These are phyloP conservation scores for Craspedostauros australis DNA, from an alignment of 108 stramenopile genomes.

Conservation along the genomic window DNA sequence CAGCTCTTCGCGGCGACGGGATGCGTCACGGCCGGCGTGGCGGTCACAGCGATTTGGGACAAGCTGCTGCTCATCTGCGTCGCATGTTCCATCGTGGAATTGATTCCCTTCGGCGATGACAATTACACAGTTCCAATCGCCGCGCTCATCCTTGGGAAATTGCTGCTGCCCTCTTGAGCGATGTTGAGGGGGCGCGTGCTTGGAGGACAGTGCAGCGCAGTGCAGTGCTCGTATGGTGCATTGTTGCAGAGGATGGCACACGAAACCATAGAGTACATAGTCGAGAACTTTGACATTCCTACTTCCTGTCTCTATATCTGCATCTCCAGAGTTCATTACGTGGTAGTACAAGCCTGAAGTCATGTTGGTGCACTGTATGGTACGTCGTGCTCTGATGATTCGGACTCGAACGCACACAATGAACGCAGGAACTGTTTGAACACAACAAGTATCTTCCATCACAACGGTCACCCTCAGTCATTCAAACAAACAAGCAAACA, in stretches of 20 bases:
- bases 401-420: too few species aligned
- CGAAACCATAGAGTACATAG: not conserved
- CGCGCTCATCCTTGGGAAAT: constrained; percentile 43
- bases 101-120: constrained; percentile 70
- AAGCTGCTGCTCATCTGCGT: constrained; percentile 32
- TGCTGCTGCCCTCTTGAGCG: constrained; percentile 20
- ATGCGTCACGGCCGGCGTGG: constrained; percentile 25
- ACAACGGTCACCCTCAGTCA: too few species aligned
- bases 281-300: not conserved
- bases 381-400: too few species aligned
- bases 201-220: not conserved
- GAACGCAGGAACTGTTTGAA: too few species aligned
- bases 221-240: not conserved
- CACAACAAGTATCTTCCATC: too few species aligned
- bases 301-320: too few species aligned
- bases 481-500: too few species aligned
- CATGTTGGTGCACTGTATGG: too few species aligned
- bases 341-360: too few species aligned
- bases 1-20: constrained; percentile 41
- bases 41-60: constrained; percentile 18
- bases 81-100: constrained; percentile 51
- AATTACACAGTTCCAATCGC: constrained; percentile 72
- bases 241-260: not conserved
- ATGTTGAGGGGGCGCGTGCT: not conserved
- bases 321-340: too few species aligned